phyloP scores from a whole-genome alignment of 192 early-diverging fungal genomes.

The Globomyces pollinis-pini region DNA sequence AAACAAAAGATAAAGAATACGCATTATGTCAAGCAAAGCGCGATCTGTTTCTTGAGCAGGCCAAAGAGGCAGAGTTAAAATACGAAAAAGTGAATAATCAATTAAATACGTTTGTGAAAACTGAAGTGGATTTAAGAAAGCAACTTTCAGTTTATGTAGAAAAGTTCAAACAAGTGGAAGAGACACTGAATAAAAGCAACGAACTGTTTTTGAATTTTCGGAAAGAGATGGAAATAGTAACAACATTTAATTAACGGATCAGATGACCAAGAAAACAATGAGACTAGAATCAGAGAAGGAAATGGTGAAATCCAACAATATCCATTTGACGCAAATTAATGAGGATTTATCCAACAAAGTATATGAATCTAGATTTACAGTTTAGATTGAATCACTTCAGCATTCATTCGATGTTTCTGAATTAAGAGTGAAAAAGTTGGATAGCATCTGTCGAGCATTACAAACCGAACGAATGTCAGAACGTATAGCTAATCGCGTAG shows the following conservation, averaged over 20 bases:
- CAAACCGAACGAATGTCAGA: too few species aligned
- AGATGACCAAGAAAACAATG: conserved; percentile 55
- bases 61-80: conserved; percentile 29
- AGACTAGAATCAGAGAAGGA: conserved; percentile 53
- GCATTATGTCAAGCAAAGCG: too few species aligned
- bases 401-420: too few species aligned
- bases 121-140: conserved; percentile 46
- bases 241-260: background rate
- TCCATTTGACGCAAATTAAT: too few species aligned
- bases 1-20: too few species aligned
- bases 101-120: conserved; percentile 40
- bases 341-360: too few species aligned
- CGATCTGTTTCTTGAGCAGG: too few species aligned
- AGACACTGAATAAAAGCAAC: conserved; percentile 58
- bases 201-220: conserved; percentile 56
- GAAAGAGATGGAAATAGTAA: conserved; percentile 50
- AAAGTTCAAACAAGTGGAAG: conserved; percentile 59
- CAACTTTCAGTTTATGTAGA: conserved; percentile 39
- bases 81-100: conserved; percentile 32
- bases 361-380: too few species aligned
- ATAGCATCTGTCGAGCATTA: too few species aligned
- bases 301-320: conserved; percentile 38
- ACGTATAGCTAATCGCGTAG: too few species aligned
- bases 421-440: too few species aligned
- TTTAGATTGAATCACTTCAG: too few species aligned